These are phyloP conservation scores for Plasmodium inui DNA, from an alignment of 169 alveolate species.

Conservation along the genomic window DNA sequence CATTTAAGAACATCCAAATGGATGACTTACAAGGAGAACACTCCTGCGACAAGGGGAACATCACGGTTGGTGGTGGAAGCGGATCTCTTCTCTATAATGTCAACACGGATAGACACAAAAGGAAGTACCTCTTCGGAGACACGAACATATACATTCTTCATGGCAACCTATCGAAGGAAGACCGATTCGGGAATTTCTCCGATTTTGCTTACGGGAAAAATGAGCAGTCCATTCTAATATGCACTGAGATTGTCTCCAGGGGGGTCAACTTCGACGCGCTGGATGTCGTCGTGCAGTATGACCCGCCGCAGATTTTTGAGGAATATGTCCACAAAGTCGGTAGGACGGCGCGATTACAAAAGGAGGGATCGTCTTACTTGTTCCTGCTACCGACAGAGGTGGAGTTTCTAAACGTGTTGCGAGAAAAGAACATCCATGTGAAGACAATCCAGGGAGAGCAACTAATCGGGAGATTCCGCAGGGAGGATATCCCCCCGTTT, in stretches of 20 bases:
- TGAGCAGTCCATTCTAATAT: conserved; percentile 84
- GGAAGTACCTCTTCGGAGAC: conserved; percentile 16
- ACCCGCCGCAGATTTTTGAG: conserved; percentile 94
- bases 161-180: conserved; percentile 82
- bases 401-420: conserved; percentile 4
- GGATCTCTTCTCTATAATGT: background rate
- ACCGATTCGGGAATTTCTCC: conserved; percentile 75
- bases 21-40: conserved; percentile 14
- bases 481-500: conserved; percentile 6
- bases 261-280: conserved; percentile 94
- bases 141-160: conserved; percentile 79
- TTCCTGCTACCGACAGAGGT: conserved; percentile 77
- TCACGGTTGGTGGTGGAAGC: background rate
- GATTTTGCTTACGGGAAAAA: conserved; percentile 75
- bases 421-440: conserved; percentile 20
- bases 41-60: background rate
- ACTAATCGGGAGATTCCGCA: conserved; percentile 6
- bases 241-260: conserved; percentile 96
- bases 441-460: conserved; percentile 9
- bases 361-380: conserved; percentile 80
- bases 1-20: conserved; percentile 53
- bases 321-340: conserved; percentile 96
- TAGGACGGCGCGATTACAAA: conserved; percentile 93
- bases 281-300: conserved; percentile 93
- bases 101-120: conserved; percentile 28